Conservation (phyloP, 805 yeast species). For the Naumovozyma dairenensis region DNA sequence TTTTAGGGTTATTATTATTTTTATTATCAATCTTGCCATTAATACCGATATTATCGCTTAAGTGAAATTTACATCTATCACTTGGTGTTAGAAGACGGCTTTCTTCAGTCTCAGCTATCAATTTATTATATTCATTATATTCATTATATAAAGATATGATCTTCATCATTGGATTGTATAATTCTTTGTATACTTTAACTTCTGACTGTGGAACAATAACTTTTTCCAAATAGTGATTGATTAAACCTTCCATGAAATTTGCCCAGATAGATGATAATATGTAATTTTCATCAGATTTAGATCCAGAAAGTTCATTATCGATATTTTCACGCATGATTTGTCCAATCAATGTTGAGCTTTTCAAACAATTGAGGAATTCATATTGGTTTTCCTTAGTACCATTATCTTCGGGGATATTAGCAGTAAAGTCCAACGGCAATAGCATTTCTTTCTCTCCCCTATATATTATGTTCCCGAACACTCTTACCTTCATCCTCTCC, state of each 20-base stretch:
- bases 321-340: constrained; percentile 27
- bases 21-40: too few relatives aligned
- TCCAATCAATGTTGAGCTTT: constrained; percentile 21
- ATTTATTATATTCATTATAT: constrained; percentile 26
- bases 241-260: constrained; percentile 31
- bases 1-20: neutral
- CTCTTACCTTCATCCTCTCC: too few relatives aligned
- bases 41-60: too few relatives aligned
- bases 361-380: neutral
- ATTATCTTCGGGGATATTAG: too few relatives aligned
- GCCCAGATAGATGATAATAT: constrained; percentile 32
- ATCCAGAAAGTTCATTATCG: constrained; percentile 25
- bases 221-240: constrained; percentile 29
- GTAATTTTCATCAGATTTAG: constrained; percentile 26
- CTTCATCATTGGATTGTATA: constrained; percentile 31
- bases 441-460: neutral
- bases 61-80: too few relatives aligned
- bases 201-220: constrained; percentile 31
- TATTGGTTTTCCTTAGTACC: neutral
- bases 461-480: neutral
- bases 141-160: constrained; percentile 29
- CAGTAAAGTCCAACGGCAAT: too few relatives aligned
- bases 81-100: constrained; percentile 23
- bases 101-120: constrained; percentile 28
- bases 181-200: constrained; percentile 29